Conservation (phyloP, 179 eudicot species). For the Carnegiea gigantea region DNA sequence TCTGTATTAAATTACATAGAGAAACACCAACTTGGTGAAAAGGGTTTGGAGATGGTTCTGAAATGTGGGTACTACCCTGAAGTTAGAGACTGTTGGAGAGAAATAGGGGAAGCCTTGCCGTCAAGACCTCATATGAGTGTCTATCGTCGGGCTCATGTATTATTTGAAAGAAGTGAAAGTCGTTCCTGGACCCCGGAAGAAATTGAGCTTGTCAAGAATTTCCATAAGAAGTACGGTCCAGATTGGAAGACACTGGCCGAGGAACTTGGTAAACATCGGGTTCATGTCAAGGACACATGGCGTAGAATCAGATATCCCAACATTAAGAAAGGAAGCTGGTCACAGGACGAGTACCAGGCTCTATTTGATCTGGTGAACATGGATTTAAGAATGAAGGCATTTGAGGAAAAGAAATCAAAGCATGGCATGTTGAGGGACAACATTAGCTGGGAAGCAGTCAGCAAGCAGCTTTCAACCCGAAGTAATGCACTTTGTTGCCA, state of each 20-base stretch:
- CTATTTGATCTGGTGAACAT: conserved; percentile 47
- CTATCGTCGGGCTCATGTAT: conserved; percentile 44
- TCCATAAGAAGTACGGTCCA: conserved; percentile 35
- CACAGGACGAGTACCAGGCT: conserved; percentile 51
- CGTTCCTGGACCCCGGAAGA: conserved; percentile 57
- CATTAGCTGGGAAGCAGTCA: conserved; percentile 54
- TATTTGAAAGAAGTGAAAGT: conserved; percentile 43
- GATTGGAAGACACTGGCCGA: conserved; percentile 41
- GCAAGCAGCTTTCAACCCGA: conserved; percentile 40
- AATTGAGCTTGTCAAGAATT: conserved; percentile 29
- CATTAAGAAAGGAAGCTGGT: conserved; percentile 46
- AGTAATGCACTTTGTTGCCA: conserved; percentile 34
- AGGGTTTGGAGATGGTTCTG: conserved; percentile 50
- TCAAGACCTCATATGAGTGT: conserved; percentile 34
- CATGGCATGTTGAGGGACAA: conserved; percentile 62
- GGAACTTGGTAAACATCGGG: conserved; percentile 47
- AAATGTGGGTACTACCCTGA: conserved; percentile 27
- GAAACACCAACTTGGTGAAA: conserved; percentile 43
- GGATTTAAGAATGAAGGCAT: conserved; percentile 42
- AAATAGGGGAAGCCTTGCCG: conserved; percentile 49
- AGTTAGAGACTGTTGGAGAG: conserved; percentile 48
- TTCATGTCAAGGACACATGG: conserved; percentile 52
- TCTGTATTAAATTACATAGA: conserved; percentile 37
- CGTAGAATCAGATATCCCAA: conserved; percentile 36
- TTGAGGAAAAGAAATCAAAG: conserved; percentile 42